Percentiles rank a stretch among this genome's conserved stretches.
These are phyloP conservation scores for Leishmania martiniquensis DNA, from an alignment of 208 protist genomes.

Conservation along the genomic window DNA sequence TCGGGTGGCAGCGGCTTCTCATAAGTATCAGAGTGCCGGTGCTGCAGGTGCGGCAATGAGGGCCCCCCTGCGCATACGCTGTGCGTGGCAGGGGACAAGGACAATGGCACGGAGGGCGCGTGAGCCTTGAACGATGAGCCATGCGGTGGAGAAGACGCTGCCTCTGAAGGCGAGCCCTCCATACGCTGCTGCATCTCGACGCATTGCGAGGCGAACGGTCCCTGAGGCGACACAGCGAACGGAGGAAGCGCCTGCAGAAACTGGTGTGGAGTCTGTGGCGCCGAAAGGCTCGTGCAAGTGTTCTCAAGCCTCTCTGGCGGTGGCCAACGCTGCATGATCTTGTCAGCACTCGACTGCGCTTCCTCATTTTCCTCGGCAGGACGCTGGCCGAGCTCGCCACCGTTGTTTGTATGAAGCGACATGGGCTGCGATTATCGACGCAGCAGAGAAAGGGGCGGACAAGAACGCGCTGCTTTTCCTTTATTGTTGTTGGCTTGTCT, in stretches of 20 bases:
- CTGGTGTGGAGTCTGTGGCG: neutral
- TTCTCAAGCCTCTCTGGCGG: constrained; percentile 1
- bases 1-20: constrained; percentile 40
- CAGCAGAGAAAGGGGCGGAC: neutral
- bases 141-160: constrained; percentile 4
- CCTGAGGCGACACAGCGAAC: neutral
- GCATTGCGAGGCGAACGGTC: neutral
- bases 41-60: neutral
- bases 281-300: neutral
- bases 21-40: constrained; percentile 34
- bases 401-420: constrained; percentile 14
- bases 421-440: constrained; percentile 11
- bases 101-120: too few species aligned
- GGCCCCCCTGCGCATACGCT: constrained; percentile 8
- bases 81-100: constrained; percentile 7
- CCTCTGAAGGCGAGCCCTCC: neutral
- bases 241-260: neutral
- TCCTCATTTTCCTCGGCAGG: constrained; percentile 1
- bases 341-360: constrained; percentile 12
- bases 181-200: neutral
- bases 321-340: constrained; percentile 5
- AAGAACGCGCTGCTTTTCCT: neutral
- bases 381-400: neutral
- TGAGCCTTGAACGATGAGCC: constrained; percentile 5
- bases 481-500: neutral